Evolutionary conservation across 2,329 filamentous ascomycete species (phyloP).

Genomic region (Fusarium papillatum): DNA sequence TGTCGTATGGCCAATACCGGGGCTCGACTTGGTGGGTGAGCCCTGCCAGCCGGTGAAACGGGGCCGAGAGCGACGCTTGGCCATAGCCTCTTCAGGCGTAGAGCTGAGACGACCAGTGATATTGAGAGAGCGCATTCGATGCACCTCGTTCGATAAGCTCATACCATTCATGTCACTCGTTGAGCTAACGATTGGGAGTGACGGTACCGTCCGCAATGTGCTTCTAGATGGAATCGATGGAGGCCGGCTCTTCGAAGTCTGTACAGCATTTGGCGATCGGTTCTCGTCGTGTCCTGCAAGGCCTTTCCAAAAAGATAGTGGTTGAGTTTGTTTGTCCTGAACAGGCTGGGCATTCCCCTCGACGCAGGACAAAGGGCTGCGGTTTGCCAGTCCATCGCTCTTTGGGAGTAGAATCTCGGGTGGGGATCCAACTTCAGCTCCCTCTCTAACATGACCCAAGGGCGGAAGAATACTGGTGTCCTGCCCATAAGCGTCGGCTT

Average conservation of each 20-base stretch:
- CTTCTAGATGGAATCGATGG: slow-evolving; percentile 34
- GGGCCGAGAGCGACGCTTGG: slow-evolving; percentile 37
- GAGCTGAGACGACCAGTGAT: slow-evolving; percentile 30
- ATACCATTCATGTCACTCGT: background rate
- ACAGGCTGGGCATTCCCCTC: slow-evolving; percentile 21
- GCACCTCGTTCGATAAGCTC: slow-evolving; percentile 7
- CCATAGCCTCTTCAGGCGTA: slow-evolving; percentile 32
- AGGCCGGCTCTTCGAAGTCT: background rate
- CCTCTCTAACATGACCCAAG: slow-evolving; percentile 61
- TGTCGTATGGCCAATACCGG: slow-evolving; percentile 29
- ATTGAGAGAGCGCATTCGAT: slow-evolving; percentile 45
- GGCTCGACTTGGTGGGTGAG: slow-evolving; percentile 47
- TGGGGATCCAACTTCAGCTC: slow-evolving; percentile 61
- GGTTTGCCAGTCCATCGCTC: background rate
- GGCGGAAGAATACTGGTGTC: slow-evolving; percentile 10
- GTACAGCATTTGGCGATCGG: slow-evolving; percentile 12
- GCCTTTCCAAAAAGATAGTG: background rate
- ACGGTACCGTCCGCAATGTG: slow-evolving; percentile 43
- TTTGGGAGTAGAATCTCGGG: slow-evolving; percentile 15
- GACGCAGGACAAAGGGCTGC: slow-evolving; percentile 25
- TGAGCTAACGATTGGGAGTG: slow-evolving; percentile 35
- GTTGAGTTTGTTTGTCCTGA: background rate
- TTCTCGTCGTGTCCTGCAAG: slow-evolving; percentile 33
- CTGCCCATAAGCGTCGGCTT: slow-evolving; percentile 10
- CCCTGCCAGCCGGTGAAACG: slow-evolving; percentile 30